Conservation (phyloP, 108 stramenopile genomes). For the Pelagomonas calceolata region DNA sequence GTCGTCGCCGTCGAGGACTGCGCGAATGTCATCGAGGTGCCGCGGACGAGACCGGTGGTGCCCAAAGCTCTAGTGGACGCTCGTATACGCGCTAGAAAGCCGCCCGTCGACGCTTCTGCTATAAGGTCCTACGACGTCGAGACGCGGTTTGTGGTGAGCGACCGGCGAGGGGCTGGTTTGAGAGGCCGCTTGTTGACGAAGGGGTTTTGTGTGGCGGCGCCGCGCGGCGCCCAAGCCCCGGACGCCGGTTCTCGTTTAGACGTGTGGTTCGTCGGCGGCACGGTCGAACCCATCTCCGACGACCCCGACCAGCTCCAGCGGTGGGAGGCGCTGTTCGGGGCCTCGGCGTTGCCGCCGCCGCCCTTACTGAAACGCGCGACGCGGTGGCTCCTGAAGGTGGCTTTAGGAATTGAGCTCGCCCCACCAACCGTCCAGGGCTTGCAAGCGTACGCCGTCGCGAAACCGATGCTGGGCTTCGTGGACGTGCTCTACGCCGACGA, state of each 20-base stretch:
- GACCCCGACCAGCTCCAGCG: too few species aligned
- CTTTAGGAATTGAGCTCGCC: not conserved
- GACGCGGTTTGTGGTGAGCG: not conserved
- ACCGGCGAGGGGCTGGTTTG: not conserved
- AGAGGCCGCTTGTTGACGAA: not conserved
- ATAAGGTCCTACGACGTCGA: not conserved
- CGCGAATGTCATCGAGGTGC: not conserved
- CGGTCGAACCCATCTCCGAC: too few species aligned
- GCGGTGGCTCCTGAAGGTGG: not conserved
- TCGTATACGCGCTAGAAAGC: too few species aligned
- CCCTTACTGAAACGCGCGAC: not conserved
- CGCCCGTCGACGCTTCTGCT: not conserved
- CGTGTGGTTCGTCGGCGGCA: too few species aligned
- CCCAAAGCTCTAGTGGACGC: too few species aligned
- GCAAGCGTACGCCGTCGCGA: constrained; percentile 31
- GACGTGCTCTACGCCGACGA: constrained; percentile 33
- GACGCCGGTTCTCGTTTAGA: too few species aligned
- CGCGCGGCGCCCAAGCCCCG: too few species aligned
- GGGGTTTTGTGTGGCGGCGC: not conserved
- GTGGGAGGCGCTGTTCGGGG: not conserved
- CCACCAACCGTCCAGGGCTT: not conserved
- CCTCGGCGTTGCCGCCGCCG: not conserved
- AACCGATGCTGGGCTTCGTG: constrained; percentile 28
- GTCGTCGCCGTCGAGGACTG: constrained; percentile 25
- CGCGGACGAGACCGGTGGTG: too few species aligned